These are phyloP conservation scores for Blastomyces silverae DNA, from an alignment of 2,329 filamentous ascomycete genomes.

Conservation along the genomic window DNA sequence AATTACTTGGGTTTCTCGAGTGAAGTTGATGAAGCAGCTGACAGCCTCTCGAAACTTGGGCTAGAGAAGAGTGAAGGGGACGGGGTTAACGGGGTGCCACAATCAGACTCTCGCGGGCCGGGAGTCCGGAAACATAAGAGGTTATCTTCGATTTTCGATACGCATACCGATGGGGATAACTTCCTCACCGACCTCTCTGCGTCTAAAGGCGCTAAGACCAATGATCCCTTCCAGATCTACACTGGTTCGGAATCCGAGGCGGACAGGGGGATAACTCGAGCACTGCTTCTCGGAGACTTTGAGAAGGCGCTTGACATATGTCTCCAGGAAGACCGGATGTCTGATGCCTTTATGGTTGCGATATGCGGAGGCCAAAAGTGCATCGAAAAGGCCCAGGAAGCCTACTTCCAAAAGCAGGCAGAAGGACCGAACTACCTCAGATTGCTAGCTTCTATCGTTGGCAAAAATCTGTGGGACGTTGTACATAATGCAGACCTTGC, in stretches of 20 bases:
- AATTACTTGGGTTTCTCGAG: conserved; percentile 84
- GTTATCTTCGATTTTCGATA: conserved; percentile 74
- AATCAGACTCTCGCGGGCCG: conserved; percentile 45
- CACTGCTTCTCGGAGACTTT: conserved; percentile 85
- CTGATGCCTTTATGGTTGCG: conserved; percentile 95
- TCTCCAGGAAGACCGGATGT: conserved; percentile 78
- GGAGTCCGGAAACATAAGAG: conserved; percentile 53
- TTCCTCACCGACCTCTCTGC: conserved; percentile 80
- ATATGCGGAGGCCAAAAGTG: conserved; percentile 92
- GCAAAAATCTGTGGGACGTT: conserved; percentile 96
- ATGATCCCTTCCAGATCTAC: conserved; percentile 88
- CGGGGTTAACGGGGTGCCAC: conserved; percentile 39
- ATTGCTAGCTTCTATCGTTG: conserved; percentile 81
- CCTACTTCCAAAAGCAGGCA: conserved; percentile 78
- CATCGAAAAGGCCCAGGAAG: conserved; percentile 85
- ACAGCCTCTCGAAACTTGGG: conserved; percentile 39
- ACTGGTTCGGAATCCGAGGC: conserved; percentile 74
- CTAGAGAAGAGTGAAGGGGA: conserved; percentile 32
- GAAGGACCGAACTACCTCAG: conserved; percentile 86
- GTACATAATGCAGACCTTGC: conserved; percentile 90
- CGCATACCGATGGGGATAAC: conserved; percentile 64
- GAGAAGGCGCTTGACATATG: conserved; percentile 83
- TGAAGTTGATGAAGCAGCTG: conserved; percentile 46
- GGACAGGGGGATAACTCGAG: conserved; percentile 79
- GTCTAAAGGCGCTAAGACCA: conserved; percentile 85